A percentile compares a stretch with the other conserved stretches of the same genome.
phyloP scores from a whole-genome alignment of 352 stramenopile genomes.

The Phytophthora pisi region DNA sequence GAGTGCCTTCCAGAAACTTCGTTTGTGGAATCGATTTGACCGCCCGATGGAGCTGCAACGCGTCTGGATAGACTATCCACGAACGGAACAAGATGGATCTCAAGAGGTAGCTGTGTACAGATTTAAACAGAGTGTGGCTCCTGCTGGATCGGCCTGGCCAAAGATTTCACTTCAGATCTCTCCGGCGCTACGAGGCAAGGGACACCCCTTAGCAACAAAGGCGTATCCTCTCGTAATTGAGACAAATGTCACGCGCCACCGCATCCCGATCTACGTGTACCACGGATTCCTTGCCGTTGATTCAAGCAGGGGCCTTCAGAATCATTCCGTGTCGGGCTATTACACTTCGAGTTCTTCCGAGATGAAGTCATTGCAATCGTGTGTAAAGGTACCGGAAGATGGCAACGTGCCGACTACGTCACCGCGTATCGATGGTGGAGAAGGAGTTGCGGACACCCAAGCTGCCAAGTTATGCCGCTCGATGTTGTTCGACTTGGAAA shows the following conservation, averaged over 20 bases:
- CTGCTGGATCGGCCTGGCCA: conserved; percentile 36
- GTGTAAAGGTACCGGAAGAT: conserved; percentile 18
- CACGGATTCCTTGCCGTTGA: conserved; percentile 41
- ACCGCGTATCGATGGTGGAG: conserved; percentile 25
- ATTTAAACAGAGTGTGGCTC: conserved; percentile 33
- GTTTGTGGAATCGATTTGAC: conserved; percentile 51
- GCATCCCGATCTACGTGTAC: conserved; percentile 41
- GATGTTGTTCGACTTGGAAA: conserved; percentile 50
- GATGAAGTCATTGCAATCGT: conserved; percentile 13
- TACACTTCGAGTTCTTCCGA: conserved; percentile 4
- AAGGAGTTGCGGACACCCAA: conserved; percentile 9
- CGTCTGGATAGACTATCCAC: conserved; percentile 39
- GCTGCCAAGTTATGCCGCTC: conserved; percentile 43
- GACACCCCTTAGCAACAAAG: conserved; percentile 12
- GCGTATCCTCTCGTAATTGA: conserved; percentile 41
- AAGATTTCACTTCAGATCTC: conserved; percentile 38
- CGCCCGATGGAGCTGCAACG: conserved; percentile 46
- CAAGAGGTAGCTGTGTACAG: conserved; percentile 38
- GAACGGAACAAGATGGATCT: background rate
- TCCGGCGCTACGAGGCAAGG: conserved; percentile 9
- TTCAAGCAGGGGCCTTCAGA: conserved; percentile 33
- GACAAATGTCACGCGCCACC: conserved; percentile 48
- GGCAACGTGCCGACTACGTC: conserved; percentile 13
- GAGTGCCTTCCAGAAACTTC: conserved; percentile 25
- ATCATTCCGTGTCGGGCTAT: conserved; percentile 30